phyloP scores from a whole-genome alignment of 2,329 filamentous ascomycete genomes.

The Penicillium brevicompactum region DNA sequence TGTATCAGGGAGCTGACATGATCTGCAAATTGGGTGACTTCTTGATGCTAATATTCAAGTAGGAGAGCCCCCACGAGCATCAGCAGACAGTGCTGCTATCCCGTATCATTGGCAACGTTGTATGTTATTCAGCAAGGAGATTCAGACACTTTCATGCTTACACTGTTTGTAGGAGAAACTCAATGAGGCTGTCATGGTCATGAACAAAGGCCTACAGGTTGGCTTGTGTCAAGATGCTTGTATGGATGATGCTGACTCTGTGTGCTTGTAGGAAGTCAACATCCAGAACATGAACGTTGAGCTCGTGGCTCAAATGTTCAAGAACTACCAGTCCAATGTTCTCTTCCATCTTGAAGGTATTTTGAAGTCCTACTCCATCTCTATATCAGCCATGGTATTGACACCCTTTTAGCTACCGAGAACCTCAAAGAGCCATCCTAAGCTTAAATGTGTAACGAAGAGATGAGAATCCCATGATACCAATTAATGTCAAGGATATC shows the following conservation, averaged over 20 bases:
- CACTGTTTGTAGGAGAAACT: slow-evolving; percentile 75
- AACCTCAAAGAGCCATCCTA: slow-evolving; percentile 76
- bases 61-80: slow-evolving; percentile 96
- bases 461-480: slow-evolving; percentile 1
- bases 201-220: slow-evolving; percentile 92
- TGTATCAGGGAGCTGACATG: not conserved
- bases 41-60: slow-evolving; percentile 1
- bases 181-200: slow-evolving; percentile 86
- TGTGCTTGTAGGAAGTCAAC: slow-evolving; percentile 77
- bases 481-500: slow-evolving; percentile 8
- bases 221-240: not conserved
- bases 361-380: not conserved
- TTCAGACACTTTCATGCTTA: slow-evolving; percentile 12
- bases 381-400: not conserved
- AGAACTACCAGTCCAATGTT: slow-evolving; percentile 98
- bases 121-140: slow-evolving; percentile 53
- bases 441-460: slow-evolving; percentile 29
- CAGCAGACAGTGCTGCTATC: slow-evolving; percentile 92
- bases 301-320: slow-evolving; percentile 98
- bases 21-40: not conserved
- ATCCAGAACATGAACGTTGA: slow-evolving; percentile 99
- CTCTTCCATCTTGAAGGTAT: slow-evolving; percentile 95
- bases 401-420: slow-evolving; percentile 70
- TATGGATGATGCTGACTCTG: slow-evolving; percentile 1
- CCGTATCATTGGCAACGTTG: slow-evolving; percentile 96